phyloP scores from a whole-genome alignment of 257 asterid species.

The Osmanthus fragrans region DNA sequence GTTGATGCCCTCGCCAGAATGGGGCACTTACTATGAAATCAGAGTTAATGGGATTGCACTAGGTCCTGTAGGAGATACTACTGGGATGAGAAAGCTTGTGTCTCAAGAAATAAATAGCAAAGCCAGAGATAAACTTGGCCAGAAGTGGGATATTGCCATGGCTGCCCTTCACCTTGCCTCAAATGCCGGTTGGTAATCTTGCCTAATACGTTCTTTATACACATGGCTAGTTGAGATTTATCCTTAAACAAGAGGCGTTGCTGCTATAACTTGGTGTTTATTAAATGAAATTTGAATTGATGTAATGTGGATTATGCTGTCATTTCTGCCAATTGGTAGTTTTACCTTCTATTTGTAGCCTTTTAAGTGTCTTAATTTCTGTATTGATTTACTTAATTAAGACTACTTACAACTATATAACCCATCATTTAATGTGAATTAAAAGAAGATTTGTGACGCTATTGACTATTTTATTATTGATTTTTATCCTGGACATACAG shows the following conservation, averaged over 20 bases:
- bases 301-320: background rate
- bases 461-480: too few species aligned
- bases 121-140: constrained; percentile 57
- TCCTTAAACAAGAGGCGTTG: background rate
- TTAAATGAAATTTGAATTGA: background rate
- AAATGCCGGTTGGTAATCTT: constrained; percentile 63
- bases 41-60: constrained; percentile 8
- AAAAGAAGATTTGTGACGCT: too few species aligned
- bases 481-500: too few species aligned
- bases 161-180: constrained; percentile 84
- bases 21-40: constrained; percentile 42
- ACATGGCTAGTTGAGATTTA: background rate
- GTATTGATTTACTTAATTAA: too few species aligned
- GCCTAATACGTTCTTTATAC: constrained; percentile 3
- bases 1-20: constrained; percentile 79
- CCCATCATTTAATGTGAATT: too few species aligned
- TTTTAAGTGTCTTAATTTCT: background rate
- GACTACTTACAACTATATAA: too few species aligned
- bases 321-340: background rate
- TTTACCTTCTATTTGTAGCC: background rate
- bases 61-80: constrained; percentile 81
- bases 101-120: constrained; percentile 55
- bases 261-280: background rate
- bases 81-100: constrained; percentile 69
- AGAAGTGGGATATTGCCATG: constrained; percentile 92